phyloP scores from a whole-genome alignment of 352 stramenopile genomes.

The Globisporangium spinosum region DNA sequence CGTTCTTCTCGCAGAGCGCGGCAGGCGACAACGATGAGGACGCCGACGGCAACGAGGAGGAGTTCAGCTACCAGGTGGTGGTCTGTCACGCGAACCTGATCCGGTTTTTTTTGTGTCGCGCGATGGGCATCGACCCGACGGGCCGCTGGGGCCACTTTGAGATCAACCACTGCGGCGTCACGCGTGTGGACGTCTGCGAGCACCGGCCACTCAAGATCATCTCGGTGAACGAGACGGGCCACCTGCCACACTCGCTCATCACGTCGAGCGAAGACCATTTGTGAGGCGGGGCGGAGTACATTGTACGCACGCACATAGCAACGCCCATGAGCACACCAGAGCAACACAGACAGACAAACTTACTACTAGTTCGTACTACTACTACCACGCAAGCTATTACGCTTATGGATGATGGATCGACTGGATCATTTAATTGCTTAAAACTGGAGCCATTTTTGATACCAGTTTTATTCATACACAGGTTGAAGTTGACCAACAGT shows the following conservation, averaged over 20 bases:
- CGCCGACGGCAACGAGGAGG: conserved; percentile 33
- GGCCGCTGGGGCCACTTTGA: conserved; percentile 79
- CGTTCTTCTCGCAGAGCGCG: conserved; percentile 35
- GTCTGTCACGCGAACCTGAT: conserved; percentile 86
- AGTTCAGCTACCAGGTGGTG: conserved; percentile 56
- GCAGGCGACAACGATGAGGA: conserved; percentile 27
- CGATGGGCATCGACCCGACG: conserved; percentile 49
- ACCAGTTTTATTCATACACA: too few relatives aligned
- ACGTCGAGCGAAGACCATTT: conserved; percentile 86
- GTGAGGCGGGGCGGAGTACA: conserved; percentile 20
- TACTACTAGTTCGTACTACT: background rate
- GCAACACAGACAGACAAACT: background rate
- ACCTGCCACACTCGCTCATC: conserved; percentile 69
- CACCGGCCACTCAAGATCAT: conserved; percentile 71
- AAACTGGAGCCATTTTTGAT: too few relatives aligned
- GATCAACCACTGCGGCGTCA: conserved; percentile 84
- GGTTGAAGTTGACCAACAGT: too few relatives aligned
- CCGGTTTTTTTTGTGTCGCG: conserved; percentile 75
- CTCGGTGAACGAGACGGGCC: conserved; percentile 76
- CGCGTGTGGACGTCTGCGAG: conserved; percentile 65
- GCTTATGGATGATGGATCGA: background rate
- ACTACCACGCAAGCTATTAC: background rate
- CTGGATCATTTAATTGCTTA: too few relatives aligned
- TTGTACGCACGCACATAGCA: background rate
- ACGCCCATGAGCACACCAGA: background rate